A percentile compares a stretch with the other conserved stretches of the same genome.
phyloP scores from a whole-genome alignment of 139 green algal species.

The Coelastrella sp. region DNA sequence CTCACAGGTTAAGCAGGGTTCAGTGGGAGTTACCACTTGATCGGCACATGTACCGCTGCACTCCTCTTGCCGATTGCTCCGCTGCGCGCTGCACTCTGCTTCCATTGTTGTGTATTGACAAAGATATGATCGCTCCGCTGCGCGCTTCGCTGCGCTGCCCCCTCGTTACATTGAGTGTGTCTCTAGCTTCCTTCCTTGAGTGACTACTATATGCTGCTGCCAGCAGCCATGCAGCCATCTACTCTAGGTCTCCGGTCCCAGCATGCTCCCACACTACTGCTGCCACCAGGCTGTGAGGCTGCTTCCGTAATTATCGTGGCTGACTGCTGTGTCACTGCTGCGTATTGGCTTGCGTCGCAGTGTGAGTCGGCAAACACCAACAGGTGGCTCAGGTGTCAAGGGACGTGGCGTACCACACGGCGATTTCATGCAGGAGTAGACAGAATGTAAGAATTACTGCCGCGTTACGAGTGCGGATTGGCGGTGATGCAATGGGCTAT shows the following conservation, averaged over 20 bases:
- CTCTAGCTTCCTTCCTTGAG: too few relatives aligned
- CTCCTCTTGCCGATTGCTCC: background rate
- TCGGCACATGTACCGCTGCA: background rate
- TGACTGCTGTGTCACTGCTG: background rate
- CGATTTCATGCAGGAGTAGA: slow-evolving; percentile 27
- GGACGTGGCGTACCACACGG: slow-evolving; percentile 24
- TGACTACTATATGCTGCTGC: too few relatives aligned
- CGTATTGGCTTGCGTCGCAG: background rate
- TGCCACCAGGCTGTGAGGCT: background rate
- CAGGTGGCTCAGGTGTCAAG: background rate
- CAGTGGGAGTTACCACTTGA: background rate
- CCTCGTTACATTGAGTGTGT: too few relatives aligned
- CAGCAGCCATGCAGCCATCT: background rate
- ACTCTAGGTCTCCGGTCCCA: background rate
- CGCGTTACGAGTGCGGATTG: too few relatives aligned
- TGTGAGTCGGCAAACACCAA: background rate
- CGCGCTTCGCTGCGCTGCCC: too few relatives aligned
- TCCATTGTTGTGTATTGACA: too few relatives aligned
- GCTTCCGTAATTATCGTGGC: background rate
- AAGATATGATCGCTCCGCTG: too few relatives aligned
- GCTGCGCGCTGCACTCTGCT: background rate
- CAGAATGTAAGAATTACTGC: background rate
- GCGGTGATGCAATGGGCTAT: too few relatives aligned
- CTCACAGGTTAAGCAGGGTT: background rate
- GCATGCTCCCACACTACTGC: too few relatives aligned